Percentiles rank a stretch among this genome's conserved stretches.
Conservation (phyloP, 2,329 filamentous ascomycete genomes). For the Leptographium wingfieldii region DNA sequence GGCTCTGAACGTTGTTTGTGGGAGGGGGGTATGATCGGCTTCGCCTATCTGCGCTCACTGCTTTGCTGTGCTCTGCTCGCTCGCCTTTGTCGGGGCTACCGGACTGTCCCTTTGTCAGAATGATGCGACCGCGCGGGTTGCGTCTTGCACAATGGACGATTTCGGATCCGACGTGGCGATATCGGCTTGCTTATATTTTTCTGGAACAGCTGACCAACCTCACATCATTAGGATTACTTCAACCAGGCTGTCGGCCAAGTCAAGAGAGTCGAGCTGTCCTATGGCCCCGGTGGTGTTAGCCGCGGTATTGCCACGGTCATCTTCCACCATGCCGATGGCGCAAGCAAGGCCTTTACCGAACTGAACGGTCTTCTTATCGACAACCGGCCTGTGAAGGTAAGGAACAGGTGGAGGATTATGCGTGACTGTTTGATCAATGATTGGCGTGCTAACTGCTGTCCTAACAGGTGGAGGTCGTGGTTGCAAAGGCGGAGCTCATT, state of each 20-base stretch:
- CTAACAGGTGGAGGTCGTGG: conserved; percentile 72
- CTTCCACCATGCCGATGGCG: conserved; percentile 70
- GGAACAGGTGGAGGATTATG: conserved; percentile 7
- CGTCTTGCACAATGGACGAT: conserved; percentile 5
- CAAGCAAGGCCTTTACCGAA: conserved; percentile 69
- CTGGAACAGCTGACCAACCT: conserved; percentile 49
- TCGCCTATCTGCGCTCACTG: conserved; percentile 18
- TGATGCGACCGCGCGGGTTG: background rate
- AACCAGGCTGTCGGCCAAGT: conserved; percentile 74
- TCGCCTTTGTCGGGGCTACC: background rate
- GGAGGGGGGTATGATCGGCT: background rate
- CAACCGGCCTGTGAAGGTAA: conserved; percentile 77
- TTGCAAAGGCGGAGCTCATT: conserved; percentile 59
- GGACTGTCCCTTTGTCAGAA: background rate
- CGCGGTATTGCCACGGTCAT: conserved; percentile 84
- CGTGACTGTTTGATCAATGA: background rate
- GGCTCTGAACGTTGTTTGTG: background rate
- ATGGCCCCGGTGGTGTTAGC: conserved; percentile 84
- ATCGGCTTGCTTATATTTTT: conserved; percentile 35
- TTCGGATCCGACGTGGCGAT: conserved; percentile 15
- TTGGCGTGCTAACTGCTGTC: background rate
- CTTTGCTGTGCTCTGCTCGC: conserved; percentile 22
- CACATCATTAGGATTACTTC: conserved; percentile 85
- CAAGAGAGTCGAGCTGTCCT: conserved; percentile 82
- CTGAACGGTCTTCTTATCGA: conserved; percentile 88